These are phyloP conservation scores for Babesia microti DNA, from an alignment of 169 alveolate species.

Conservation along the genomic window DNA sequence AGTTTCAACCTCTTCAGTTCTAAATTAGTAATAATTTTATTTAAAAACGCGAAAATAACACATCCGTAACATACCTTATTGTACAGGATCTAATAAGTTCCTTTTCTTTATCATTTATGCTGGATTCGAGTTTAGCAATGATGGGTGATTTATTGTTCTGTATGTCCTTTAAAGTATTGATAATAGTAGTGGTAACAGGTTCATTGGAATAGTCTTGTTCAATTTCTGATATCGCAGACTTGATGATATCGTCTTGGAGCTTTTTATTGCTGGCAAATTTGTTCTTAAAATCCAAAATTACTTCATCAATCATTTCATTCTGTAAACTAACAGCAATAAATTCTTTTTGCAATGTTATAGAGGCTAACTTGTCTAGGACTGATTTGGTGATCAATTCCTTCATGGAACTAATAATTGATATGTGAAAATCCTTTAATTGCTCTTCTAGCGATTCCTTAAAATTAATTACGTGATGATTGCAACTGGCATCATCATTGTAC, in stretches of 20 bases:
- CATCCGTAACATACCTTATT: constrained; percentile 4
- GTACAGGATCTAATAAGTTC: constrained; percentile 29
- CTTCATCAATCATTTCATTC: constrained; percentile 26
- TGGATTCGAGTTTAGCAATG: constrained; percentile 22
- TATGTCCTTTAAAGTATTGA: not conserved
- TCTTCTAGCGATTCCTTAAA: constrained; percentile 23
- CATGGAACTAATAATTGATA: constrained; percentile 25
- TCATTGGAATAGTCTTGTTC: constrained; percentile 16
- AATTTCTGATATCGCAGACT: constrained; percentile 20
- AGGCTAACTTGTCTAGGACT: constrained; percentile 25
- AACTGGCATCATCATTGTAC: constrained; percentile 41
- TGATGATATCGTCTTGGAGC: constrained; percentile 28
- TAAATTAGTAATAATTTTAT: not conserved
- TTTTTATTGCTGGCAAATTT: constrained; percentile 9
- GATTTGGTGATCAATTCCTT: constrained; percentile 22
- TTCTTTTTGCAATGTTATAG: constrained; percentile 23
- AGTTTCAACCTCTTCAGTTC: constrained; percentile 24
- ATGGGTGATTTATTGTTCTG: constrained; percentile 10
- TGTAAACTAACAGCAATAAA: constrained; percentile 26
- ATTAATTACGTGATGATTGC: constrained; percentile 27
- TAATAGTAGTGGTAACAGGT: constrained; percentile 33
- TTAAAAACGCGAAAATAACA: not conserved
- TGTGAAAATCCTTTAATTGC: constrained; percentile 30
- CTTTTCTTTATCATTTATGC: constrained; percentile 20
- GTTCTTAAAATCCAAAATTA: constrained; percentile 23